Evolutionary conservation across 139 green algal genomes (phyloP).

Genomic region (Micractinium sp.): DNA sequence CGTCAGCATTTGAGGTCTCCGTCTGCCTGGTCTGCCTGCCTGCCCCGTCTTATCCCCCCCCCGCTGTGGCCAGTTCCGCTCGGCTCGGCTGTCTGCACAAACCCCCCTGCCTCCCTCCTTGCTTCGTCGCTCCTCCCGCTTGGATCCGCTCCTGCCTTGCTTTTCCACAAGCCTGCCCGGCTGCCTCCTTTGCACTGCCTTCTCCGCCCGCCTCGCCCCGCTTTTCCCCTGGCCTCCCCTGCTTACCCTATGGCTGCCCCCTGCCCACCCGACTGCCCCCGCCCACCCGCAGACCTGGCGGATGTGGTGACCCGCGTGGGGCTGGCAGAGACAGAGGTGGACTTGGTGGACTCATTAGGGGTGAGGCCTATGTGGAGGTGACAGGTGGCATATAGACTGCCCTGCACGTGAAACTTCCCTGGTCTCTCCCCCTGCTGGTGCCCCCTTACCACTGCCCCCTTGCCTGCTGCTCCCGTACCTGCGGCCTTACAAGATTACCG

Average conservation of each 20-base stretch:
- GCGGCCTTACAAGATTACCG: too few species aligned
- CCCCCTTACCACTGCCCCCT: background rate
- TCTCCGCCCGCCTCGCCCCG: too few species aligned
- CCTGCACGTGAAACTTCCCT: background rate
- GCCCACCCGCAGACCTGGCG: background rate
- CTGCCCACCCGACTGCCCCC: background rate
- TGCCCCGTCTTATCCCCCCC: background rate
- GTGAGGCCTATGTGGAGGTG: slow-evolving; percentile 66
- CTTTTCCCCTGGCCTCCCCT: too few species aligned
- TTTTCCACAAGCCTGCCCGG: background rate
- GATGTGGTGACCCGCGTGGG: slow-evolving; percentile 27
- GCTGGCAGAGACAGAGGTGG: slow-evolving; percentile 30
- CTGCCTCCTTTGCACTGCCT: background rate
- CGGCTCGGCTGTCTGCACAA: too few species aligned
- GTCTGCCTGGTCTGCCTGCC: background rate
- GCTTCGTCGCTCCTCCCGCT: background rate
- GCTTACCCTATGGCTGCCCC: background rate
- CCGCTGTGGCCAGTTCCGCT: background rate
- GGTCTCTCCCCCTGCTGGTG: background rate
- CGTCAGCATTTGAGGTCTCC: background rate
- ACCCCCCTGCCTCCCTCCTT: too few species aligned
- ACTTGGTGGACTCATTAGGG: slow-evolving; percentile 47
- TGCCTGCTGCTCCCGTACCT: background rate
- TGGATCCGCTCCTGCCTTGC: background rate
- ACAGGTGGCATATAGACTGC: background rate